Evolutionary conservation across 1,139 yeast genomes (phyloP).

Genomic region (Torulaspora pretoriensis): DNA sequence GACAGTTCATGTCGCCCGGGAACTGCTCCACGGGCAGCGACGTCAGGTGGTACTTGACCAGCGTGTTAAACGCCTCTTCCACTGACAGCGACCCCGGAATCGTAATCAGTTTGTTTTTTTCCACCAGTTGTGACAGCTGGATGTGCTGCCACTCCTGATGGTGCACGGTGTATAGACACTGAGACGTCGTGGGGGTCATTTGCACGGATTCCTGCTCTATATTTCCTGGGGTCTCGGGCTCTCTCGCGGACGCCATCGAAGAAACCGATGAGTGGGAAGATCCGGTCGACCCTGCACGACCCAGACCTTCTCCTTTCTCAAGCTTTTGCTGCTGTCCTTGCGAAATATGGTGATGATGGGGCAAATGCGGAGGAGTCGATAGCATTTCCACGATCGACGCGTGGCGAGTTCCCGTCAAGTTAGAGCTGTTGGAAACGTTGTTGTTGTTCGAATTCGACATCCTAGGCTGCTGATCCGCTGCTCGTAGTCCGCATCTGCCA

Average conservation of each 20-base stretch:
- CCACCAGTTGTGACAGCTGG: slow-evolving; percentile 67
- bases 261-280: slow-evolving; percentile 14
- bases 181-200: slow-evolving; percentile 24
- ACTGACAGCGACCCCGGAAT: slow-evolving; percentile 64
- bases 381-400: slow-evolving; percentile 72
- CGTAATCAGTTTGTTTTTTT: slow-evolving; percentile 68
- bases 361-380: slow-evolving; percentile 64
- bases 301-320: slow-evolving; percentile 12
- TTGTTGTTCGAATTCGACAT: neutral
- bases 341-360: slow-evolving; percentile 36
- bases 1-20: slow-evolving; percentile 56
- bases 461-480: slow-evolving; percentile 1
- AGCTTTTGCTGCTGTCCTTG: slow-evolving; percentile 15
- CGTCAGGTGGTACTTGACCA: slow-evolving; percentile 68
- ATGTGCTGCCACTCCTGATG: slow-evolving; percentile 65
- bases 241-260: slow-evolving; percentile 7
- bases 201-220: slow-evolving; percentile 11
- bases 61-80: slow-evolving; percentile 80
- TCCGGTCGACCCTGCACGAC: slow-evolving; percentile 6
- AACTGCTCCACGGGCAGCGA: slow-evolving; percentile 70
- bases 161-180: slow-evolving; percentile 26
- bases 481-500: neutral
- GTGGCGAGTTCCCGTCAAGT: slow-evolving; percentile 40
- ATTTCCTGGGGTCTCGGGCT: slow-evolving; percentile 1
- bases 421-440: slow-evolving; percentile 6